A percentile compares a stretch with the other conserved stretches of the same genome.
These are phyloP conservation scores for Craspedostauros australis DNA, from an alignment of 108 stramenopile species.

Conservation along the genomic window DNA sequence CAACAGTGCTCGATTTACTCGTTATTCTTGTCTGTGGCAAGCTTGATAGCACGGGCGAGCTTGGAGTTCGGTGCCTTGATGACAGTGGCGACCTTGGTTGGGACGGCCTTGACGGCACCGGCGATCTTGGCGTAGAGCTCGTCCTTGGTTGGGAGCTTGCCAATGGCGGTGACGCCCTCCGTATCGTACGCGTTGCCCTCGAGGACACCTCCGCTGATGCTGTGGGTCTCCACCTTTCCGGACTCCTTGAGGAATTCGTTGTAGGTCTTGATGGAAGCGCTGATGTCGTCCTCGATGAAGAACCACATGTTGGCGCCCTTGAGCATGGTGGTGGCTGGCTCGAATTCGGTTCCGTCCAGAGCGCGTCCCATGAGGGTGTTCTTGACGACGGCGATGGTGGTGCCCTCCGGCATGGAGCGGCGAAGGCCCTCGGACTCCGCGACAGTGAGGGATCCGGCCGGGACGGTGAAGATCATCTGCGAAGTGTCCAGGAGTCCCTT, in stretches of 20 bases:
- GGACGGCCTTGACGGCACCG: slow-evolving; percentile 85
- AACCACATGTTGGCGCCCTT: slow-evolving; percentile 93
- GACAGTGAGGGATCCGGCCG: slow-evolving; percentile 64
- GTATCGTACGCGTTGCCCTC: slow-evolving; percentile 78
- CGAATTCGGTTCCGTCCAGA: slow-evolving; percentile 70
- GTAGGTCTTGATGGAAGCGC: slow-evolving; percentile 75
- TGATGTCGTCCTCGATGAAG: slow-evolving; percentile 89
- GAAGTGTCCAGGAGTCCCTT: slow-evolving; percentile 66
- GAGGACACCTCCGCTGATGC: slow-evolving; percentile 73
- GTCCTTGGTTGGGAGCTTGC: slow-evolving; percentile 82
- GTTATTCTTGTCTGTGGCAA: slow-evolving; percentile 41
- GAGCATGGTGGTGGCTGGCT: slow-evolving; percentile 45
- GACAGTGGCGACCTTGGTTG: slow-evolving; percentile 91
- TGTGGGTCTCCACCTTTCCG: slow-evolving; percentile 59
- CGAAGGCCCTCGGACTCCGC: slow-evolving; percentile 61
- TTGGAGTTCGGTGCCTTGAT: slow-evolving; percentile 84
- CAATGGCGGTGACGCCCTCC: slow-evolving; percentile 72
- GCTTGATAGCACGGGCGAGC: slow-evolving; percentile 84
- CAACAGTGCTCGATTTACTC: background rate
- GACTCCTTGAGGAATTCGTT: slow-evolving; percentile 68
- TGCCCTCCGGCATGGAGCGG: slow-evolving; percentile 75
- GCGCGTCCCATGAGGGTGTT: slow-evolving; percentile 89
- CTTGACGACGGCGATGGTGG: slow-evolving; percentile 80
- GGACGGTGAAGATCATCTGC: slow-evolving; percentile 79
- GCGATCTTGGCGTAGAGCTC: slow-evolving; percentile 90